These are phyloP conservation scores for Helicostylum pulchrum DNA, from an alignment of 192 early-diverging fungal species.

Conservation along the genomic window DNA sequence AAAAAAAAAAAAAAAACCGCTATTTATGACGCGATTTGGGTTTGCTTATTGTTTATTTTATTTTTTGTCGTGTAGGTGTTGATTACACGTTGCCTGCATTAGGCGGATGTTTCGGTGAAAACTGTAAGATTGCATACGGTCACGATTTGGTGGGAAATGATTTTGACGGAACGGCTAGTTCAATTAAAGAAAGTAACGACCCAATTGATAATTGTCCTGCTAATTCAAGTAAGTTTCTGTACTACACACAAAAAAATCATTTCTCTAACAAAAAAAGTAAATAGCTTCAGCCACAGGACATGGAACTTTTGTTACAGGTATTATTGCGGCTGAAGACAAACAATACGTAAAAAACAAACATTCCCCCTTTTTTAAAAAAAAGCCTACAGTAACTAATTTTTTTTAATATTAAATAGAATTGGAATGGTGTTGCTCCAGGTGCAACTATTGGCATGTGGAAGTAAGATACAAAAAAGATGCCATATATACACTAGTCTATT, in stretches of 20 bases:
- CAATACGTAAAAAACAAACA: slow-evolving; percentile 13
- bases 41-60: neutral
- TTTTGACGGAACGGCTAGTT: slow-evolving; percentile 31
- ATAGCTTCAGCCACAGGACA: slow-evolving; percentile 44
- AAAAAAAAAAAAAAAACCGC: neutral
- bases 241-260: neutral
- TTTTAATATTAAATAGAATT: slow-evolving; percentile 37
- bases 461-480: slow-evolving; percentile 13
- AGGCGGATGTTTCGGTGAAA: slow-evolving; percentile 58
- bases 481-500: neutral
- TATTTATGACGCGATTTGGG: neutral
- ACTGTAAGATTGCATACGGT: slow-evolving; percentile 60
- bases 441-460: slow-evolving; percentile 76
- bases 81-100: slow-evolving; percentile 63
- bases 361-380: neutral
- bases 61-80: slow-evolving; percentile 34
- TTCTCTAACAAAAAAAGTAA: neutral
- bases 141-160: slow-evolving; percentile 64
- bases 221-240: slow-evolving; percentile 15
- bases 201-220: slow-evolving; percentile 50
- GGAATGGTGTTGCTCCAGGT: slow-evolving; percentile 61
- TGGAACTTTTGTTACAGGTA: slow-evolving; percentile 64
- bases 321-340: slow-evolving; percentile 43
- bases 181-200: slow-evolving; percentile 35
- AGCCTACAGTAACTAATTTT: neutral